Percentiles rank a stretch among this genome's conserved stretches.
These are phyloP conservation scores for Galerina marginata DNA, from an alignment of 768 basidiomycete genomes.

Conservation along the genomic window DNA sequence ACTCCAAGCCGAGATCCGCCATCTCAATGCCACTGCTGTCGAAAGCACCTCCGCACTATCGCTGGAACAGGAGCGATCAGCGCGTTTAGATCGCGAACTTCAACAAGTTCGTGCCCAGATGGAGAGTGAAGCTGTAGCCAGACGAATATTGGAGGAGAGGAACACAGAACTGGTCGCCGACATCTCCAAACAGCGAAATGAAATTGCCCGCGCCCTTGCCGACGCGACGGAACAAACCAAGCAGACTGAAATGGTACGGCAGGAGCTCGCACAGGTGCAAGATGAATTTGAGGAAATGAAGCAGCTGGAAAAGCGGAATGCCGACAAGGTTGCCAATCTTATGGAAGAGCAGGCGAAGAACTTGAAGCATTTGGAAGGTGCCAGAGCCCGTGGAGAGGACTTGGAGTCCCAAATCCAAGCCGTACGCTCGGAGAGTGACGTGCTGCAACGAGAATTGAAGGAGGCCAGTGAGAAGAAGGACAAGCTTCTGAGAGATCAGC, in stretches of 20 bases:
- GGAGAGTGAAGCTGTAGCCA: conserved; percentile 65
- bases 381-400: conserved; percentile 74
- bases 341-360: conserved; percentile 80
- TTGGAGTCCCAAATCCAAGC: conserved; percentile 76
- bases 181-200: conserved; percentile 57
- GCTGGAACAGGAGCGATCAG: conserved; percentile 56
- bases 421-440: conserved; percentile 73
- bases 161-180: conserved; percentile 61
- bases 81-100: conserved; percentile 67
- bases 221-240: conserved; percentile 74
- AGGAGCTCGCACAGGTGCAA: conserved; percentile 65
- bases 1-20: conserved; percentile 61
- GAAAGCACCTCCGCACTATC: conserved; percentile 42
- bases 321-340: conserved; percentile 64
- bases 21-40: conserved; percentile 51
- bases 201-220: conserved; percentile 60
- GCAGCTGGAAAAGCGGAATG: conserved; percentile 65
- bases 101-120: conserved; percentile 64
- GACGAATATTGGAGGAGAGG: conserved; percentile 68
- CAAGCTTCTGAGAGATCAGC: conserved; percentile 70
- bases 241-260: conserved; percentile 60
- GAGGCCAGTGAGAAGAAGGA: conserved; percentile 83
- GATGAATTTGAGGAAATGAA: conserved; percentile 73
- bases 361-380: conserved; percentile 74
- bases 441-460: conserved; percentile 68